Conservation (phyloP, 1,284 basidiomycete genomes). For the Farysia itapuensis region DNA sequence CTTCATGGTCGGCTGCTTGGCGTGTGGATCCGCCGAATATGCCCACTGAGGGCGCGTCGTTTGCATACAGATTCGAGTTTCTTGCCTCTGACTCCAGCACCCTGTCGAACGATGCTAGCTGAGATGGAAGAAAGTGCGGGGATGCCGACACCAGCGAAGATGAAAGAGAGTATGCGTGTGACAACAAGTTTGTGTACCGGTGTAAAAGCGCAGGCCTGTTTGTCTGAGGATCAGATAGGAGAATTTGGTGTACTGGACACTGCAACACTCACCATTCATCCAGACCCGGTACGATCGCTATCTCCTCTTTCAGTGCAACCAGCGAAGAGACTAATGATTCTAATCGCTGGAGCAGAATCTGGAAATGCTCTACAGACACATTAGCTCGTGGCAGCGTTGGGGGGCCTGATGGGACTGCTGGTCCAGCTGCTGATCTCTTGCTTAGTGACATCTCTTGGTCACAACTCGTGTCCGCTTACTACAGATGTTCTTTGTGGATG, state of each 20-base stretch:
- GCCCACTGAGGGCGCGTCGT: slow-evolving; percentile 5
- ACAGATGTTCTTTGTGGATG: too few relatives aligned
- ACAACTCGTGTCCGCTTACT: too few relatives aligned
- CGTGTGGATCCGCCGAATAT: slow-evolving; percentile 18
- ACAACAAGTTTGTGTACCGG: slow-evolving; percentile 45
- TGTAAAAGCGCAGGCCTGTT: slow-evolving; percentile 44
- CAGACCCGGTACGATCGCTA: slow-evolving; percentile 41
- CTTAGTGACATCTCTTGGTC: too few relatives aligned
- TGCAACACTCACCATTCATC: too few relatives aligned
- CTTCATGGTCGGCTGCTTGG: slow-evolving; percentile 1
- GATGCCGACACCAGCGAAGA: slow-evolving; percentile 38
- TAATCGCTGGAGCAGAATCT: slow-evolving; percentile 44
- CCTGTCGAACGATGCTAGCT: slow-evolving; percentile 43
- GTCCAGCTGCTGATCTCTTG: too few relatives aligned
- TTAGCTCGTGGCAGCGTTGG: slow-evolving; percentile 21
- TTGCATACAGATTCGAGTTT: slow-evolving; percentile 41
- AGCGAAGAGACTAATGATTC: slow-evolving; percentile 48
- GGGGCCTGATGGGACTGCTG: slow-evolving; percentile 5
- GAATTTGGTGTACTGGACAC: too few relatives aligned
- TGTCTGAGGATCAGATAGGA: too few relatives aligned
- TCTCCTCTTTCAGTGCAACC: slow-evolving; percentile 45
- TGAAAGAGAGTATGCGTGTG: slow-evolving; percentile 45
- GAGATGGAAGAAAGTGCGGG: slow-evolving; percentile 45
- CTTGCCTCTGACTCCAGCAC: slow-evolving; percentile 42
- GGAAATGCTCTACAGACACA: slow-evolving; percentile 35